A percentile compares a stretch with the other conserved stretches of the same genome.
These are phyloP conservation scores for Cronartium quercuum DNA, from an alignment of 1,284 basidiomycete species.

Conservation along the genomic window DNA sequence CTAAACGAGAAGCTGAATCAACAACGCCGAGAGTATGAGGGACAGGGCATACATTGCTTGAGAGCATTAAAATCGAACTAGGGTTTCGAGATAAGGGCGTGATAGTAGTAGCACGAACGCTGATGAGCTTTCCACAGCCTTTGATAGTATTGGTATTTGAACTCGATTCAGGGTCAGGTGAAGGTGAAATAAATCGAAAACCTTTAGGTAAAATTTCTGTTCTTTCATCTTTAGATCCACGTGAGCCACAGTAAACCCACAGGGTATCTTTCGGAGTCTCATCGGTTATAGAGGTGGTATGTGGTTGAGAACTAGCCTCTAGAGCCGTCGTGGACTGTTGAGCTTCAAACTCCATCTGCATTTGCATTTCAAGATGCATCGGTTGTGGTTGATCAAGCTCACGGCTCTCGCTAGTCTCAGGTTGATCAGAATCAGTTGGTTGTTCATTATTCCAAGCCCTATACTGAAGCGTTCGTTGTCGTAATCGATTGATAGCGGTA, in stretches of 20 bases:
- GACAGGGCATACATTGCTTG: constrained; percentile 4
- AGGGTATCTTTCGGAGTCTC: too few species aligned
- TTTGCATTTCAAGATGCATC: too few species aligned
- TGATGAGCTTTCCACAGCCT: constrained; percentile 19
- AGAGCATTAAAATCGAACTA: not conserved
- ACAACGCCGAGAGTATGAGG: constrained; percentile 8
- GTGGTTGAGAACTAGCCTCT: too few species aligned
- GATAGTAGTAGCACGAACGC: not conserved
- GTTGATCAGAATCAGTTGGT: too few species aligned
- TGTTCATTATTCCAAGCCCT: too few species aligned
- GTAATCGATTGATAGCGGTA: constrained; percentile 10
- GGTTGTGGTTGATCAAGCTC: not conserved
- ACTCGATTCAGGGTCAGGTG: not conserved
- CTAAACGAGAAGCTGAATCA: not conserved
- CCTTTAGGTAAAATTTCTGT: not conserved
- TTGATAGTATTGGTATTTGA: not conserved
- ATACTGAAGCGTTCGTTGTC: not conserved
- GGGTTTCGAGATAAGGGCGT: not conserved
- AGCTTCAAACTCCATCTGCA: too few species aligned
- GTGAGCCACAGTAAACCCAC: constrained; percentile 20
- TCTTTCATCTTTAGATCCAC: not conserved
- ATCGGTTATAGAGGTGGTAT: too few species aligned
- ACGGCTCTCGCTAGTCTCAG: not conserved
- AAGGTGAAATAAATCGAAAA: not conserved
- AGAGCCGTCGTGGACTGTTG: too few species aligned